A percentile compares a stretch with the other conserved stretches of the same genome.
Evolutionary conservation across 129 eudicot genomes (phyloP).

Genomic region (Centella asiatica): DNA sequence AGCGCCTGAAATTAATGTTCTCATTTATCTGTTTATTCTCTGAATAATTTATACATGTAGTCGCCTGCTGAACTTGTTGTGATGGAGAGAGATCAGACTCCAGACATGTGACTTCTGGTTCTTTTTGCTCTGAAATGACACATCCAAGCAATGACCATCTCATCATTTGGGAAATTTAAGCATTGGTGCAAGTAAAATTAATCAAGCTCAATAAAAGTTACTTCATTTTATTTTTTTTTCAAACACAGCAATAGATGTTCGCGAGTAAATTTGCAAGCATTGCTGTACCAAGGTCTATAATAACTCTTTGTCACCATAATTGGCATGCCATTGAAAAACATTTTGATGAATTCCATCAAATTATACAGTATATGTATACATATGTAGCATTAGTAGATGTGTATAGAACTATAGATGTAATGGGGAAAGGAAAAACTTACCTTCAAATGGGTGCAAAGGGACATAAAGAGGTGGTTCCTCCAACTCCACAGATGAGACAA

Average conservation of each 20-base stretch:
- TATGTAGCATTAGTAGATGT: no score
- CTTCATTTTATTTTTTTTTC: no score
- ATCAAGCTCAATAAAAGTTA: no score
- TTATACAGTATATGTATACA: neutral
- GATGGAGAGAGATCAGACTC: conserved; percentile 36
- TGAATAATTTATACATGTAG: conserved; percentile 40
- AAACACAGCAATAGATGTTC: no score
- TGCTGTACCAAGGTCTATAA: no score
- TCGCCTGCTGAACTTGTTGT: conserved; percentile 55
- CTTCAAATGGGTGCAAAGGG: conserved; percentile 72
- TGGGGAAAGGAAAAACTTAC: conserved; percentile 25
- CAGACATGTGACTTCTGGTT: conserved; percentile 36
- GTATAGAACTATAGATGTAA: no score
- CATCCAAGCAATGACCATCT: neutral
- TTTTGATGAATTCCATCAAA: neutral
- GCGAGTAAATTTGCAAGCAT: no score
- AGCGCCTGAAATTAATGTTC: conserved; percentile 40
- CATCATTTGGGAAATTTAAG: no score
- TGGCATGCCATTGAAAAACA: neutral
- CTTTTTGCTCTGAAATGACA: conserved; percentile 33
- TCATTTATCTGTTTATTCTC: conserved; percentile 15
- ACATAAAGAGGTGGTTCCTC: conserved; percentile 79
- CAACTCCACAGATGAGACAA: conserved; percentile 77
- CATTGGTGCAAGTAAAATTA: no score
- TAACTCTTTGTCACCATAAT: neutral